These are phyloP conservation scores for Fraxinus platypoda DNA, from an alignment of 305 asterid genomes.

Conservation along the genomic window DNA sequence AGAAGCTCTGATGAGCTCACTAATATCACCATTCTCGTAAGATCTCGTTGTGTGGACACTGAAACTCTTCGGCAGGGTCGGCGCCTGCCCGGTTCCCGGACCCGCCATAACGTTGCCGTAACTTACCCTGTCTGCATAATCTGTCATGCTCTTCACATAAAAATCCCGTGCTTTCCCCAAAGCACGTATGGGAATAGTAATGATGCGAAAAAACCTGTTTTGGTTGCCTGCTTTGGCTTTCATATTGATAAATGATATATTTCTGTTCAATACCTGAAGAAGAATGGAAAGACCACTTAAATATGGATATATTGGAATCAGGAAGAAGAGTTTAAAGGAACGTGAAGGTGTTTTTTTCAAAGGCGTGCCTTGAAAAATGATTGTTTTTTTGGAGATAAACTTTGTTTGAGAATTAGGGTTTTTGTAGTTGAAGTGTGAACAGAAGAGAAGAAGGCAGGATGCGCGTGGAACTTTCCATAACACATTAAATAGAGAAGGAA, in stretches of 20 bases:
- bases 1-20: conserved; percentile 59
- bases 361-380: not conserved
- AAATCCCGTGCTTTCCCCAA: conserved; percentile 50
- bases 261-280: not conserved
- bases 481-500: not conserved
- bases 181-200: conserved; percentile 47
- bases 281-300: not conserved
- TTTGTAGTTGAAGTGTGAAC: not conserved
- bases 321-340: not conserved
- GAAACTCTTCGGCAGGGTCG: conserved; percentile 53
- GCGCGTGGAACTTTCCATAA: conserved; percentile 3
- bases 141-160: conserved; percentile 50
- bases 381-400: not conserved
- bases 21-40: conserved; percentile 37
- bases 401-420: not conserved
- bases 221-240: conserved; percentile 36
- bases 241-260: conserved; percentile 28
- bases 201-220: conserved; percentile 44
- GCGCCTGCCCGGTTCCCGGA: conserved; percentile 18
- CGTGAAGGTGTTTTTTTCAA: not conserved
- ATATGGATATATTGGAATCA: not conserved
- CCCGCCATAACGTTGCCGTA: conserved; percentile 24
- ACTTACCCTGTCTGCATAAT: conserved; percentile 33
- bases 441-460: not conserved
- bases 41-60: conserved; percentile 41